Evolutionary conservation across 2,329 filamentous ascomycete genomes (phyloP).

Genomic region (Rachicladosporium sp.): DNA sequence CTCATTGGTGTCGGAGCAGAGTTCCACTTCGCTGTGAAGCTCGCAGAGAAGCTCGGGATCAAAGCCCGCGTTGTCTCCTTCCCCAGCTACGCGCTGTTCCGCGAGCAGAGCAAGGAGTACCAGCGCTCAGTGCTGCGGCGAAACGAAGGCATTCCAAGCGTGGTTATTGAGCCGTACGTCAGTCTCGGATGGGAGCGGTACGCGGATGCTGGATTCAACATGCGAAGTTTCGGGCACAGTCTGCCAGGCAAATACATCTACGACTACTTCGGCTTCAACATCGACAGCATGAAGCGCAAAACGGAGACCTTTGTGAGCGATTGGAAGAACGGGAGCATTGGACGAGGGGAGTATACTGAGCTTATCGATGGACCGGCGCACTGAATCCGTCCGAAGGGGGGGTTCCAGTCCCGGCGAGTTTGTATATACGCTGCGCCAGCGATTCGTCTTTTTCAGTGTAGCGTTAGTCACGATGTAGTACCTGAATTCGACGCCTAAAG

Average conservation of each 20-base stretch:
- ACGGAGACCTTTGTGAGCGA: conserved; percentile 26
- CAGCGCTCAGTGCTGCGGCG: conserved; percentile 34
- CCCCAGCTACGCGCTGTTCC: conserved; percentile 40
- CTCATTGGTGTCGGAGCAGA: conserved; percentile 41
- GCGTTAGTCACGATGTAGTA: no score
- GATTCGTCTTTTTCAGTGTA: no score
- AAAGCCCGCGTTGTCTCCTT: conserved; percentile 38
- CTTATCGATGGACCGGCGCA: conserved; percentile 3
- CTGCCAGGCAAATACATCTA: conserved; percentile 44
- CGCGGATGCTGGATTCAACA: conserved; percentile 43
- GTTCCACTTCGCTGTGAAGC: conserved; percentile 34
- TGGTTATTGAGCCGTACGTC: conserved; percentile 50
- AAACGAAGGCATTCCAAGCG: conserved; percentile 24
- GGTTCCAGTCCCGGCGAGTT: no score
- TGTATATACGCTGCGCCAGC: no score
- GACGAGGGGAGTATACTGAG: conserved; percentile 3
- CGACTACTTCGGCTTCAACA: conserved; percentile 44
- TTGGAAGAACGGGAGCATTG: conserved; percentile 25
- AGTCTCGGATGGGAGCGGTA: conserved; percentile 49
- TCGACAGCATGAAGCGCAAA: conserved; percentile 31
- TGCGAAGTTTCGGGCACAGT: conserved; percentile 44
- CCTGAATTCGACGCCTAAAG: no score
- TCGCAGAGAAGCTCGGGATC: conserved; percentile 27
- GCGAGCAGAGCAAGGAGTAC: conserved; percentile 34
- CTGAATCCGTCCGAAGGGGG: not conserved